Evolutionary conservation across 495 filamentous ascomycete species (phyloP), one percentile per base, ranked within the genome.

Genomic region (Neurospora sp.): DNA sequence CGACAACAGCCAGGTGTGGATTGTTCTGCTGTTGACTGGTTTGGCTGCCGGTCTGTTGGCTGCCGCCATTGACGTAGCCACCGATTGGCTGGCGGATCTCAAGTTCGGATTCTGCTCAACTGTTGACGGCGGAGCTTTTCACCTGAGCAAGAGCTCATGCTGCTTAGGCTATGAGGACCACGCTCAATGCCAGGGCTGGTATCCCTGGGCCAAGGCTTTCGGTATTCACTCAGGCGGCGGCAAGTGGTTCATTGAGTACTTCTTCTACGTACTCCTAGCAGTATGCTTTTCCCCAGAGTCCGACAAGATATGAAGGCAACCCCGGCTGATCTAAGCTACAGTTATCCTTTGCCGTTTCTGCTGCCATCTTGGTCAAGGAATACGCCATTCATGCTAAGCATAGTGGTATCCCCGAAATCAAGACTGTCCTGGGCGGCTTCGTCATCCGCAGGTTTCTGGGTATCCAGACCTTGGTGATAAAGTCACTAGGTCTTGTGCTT

Each of bases 361-460:
- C 96, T 18, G 92, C 91, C 73, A 76, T 95, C 46, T 82, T 99
- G 49, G 96, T 98, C 23, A 90, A 91, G 76, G 87, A 88, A 70
- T 99, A 93, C 82, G 93, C 95, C 14, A 85, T 92, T 11, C 93
- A 97, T 82, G 96, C 96, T 46, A 94, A 92, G 79, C 96, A 98
- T 77, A 97, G 94, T 80, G 96, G 96, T 78, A 98, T 99, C 75
- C 95, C 96, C 9, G 96, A 99, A 83, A 97, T 99, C 76, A 99
- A 99, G 85, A 98, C 96, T 12, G 90, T 99, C 1, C 85, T 99
- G 73, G 96, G 96, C 16, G 96, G 96, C 27, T 98, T 97, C 83
- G 90, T 99, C 11, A 98, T 99, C 73, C 88, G 91, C 72, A 89
- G 91, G 78, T 98, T 99, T 76, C 88, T 99, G 87, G 94, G 96